These are phyloP conservation scores for Solanum piurae DNA, from an alignment of 257 asterid genomes.

Conservation along the genomic window DNA sequence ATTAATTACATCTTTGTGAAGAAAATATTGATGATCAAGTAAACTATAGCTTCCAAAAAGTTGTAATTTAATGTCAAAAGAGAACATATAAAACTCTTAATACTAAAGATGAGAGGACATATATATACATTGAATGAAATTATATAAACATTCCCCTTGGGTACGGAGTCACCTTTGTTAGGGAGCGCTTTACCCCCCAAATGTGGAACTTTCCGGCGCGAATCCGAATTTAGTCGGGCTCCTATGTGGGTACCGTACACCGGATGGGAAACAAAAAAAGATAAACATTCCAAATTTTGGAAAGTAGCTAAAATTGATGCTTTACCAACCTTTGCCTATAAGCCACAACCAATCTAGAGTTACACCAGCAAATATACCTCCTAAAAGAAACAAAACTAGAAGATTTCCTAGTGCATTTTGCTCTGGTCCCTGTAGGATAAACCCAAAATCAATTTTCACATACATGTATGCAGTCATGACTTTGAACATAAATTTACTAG, in stretches of 20 bases:
- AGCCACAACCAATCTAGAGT: slow-evolving; percentile 39
- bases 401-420: slow-evolving; percentile 31
- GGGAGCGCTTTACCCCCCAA: no score
- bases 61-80: not conserved
- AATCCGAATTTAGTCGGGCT: no score
- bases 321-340: slow-evolving; percentile 40
- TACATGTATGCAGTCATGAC: not conserved
- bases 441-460: not conserved
- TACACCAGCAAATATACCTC: slow-evolving; percentile 36
- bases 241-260: no score
- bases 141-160: not conserved
- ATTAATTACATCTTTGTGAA: no score
- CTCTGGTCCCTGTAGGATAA: slow-evolving; percentile 24
- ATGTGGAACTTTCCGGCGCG: no score
- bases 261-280: not conserved
- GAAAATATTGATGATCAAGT: not conserved
- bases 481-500: not conserved
- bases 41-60: not conserved
- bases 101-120: not conserved
- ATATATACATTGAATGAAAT: not conserved
- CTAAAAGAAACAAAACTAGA: slow-evolving; percentile 24
- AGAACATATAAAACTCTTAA: not conserved
- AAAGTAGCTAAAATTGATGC: not conserved
- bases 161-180: no score
- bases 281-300: not conserved